Conservation (phyloP, 495 filamentous ascomycete species). For the Penicillium samsonianum region DNA sequence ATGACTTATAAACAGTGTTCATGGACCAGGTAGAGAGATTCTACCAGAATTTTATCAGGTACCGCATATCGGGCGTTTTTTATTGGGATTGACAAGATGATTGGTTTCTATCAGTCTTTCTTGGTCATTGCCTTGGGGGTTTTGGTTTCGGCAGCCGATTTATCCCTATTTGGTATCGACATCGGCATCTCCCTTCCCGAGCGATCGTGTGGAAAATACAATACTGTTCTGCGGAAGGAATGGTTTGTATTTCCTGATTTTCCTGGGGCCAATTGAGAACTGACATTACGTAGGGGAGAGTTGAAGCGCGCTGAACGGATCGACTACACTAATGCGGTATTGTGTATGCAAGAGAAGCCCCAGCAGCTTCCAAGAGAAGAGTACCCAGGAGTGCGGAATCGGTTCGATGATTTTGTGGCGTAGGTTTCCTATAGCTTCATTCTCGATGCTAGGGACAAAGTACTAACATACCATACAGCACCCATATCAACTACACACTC, state of each 20-base stretch:
- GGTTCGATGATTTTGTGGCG: constrained; percentile 58
- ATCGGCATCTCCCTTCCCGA: neutral
- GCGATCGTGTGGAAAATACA: neutral
- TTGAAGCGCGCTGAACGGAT: constrained; percentile 33
- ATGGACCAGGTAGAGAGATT: neutral
- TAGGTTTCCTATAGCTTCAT: constrained; percentile 27
- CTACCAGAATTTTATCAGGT: neutral
- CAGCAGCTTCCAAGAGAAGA: constrained; percentile 38
- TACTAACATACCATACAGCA: constrained; percentile 33
- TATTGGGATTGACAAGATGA: constrained; percentile 5
- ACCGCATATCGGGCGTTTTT: neutral
- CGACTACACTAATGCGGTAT: constrained; percentile 50
- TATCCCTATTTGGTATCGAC: neutral
- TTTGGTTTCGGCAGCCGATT: neutral
- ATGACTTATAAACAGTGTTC: neutral
- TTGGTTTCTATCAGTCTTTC: constrained; percentile 7
- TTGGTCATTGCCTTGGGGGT: constrained; percentile 2
- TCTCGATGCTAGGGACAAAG: neutral
- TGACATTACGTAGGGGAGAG: constrained; percentile 36
- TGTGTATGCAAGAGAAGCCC: constrained; percentile 49
- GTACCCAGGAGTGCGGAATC: constrained; percentile 51
- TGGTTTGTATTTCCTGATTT: neutral
- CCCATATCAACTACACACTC: constrained; percentile 52
- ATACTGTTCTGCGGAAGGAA: neutral
- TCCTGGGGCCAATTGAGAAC: neutral